These are phyloP conservation scores for Septoria linicola DNA, from an alignment of 2,329 filamentous ascomycete genomes.

Conservation along the genomic window DNA sequence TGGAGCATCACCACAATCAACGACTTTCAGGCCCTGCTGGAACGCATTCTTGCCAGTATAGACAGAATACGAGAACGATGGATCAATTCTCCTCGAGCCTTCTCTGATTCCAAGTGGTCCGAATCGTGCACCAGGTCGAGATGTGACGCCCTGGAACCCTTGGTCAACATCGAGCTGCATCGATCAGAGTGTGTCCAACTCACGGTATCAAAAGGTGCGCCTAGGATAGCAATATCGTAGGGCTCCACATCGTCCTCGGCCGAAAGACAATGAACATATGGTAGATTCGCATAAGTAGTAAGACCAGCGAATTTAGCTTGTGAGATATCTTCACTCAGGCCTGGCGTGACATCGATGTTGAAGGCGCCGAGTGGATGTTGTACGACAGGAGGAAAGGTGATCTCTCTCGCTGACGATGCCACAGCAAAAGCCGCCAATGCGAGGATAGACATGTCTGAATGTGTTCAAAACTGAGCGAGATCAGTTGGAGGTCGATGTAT, in stretches of 20 bases:
- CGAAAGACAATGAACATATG: slow-evolving; percentile 49
- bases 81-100: slow-evolving; percentile 42
- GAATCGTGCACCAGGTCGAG: slow-evolving; percentile 53
- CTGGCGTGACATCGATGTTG: slow-evolving; percentile 13
- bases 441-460: neutral
- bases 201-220: slow-evolving; percentile 53
- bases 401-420: slow-evolving; percentile 38
- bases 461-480: too few relatives aligned
- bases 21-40: slow-evolving; percentile 51
- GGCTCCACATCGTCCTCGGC: slow-evolving; percentile 40
- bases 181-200: neutral
- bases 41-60: slow-evolving; percentile 48
- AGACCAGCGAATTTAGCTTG: slow-evolving; percentile 42
- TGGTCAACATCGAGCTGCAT: neutral
- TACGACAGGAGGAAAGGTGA: slow-evolving; percentile 44
- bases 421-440: neutral
- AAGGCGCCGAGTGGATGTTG: slow-evolving; percentile 36
- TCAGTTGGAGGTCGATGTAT: neutral
- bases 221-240: slow-evolving; percentile 52
- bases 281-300: slow-evolving; percentile 50
- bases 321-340: slow-evolving; percentile 27
- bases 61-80: slow-evolving; percentile 46
- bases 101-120: slow-evolving; percentile 43
- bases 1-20: slow-evolving; percentile 58
- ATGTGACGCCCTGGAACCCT: slow-evolving; percentile 47